Evolutionary conservation across 306 rosid genomes (phyloP).

Genomic region (Vigna angularis): DNA sequence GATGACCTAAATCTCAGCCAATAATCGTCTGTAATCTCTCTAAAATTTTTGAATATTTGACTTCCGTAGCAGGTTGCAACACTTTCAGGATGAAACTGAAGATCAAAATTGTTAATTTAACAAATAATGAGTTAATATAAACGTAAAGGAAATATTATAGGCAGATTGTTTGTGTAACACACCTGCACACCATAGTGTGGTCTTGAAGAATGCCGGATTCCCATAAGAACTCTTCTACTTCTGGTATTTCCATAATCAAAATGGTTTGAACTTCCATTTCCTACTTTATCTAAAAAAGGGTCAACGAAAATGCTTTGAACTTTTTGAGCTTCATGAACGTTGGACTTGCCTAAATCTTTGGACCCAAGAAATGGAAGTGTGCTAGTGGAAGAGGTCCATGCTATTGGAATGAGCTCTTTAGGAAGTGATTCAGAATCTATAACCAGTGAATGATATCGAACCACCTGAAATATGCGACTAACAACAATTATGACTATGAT

Average conservation of each 20-base stretch:
- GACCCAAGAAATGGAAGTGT: constrained; percentile 66
- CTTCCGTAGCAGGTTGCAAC: constrained; percentile 88
- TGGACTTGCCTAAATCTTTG: constrained; percentile 49
- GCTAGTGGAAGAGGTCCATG: constrained; percentile 81
- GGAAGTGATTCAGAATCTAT: constrained; percentile 89
- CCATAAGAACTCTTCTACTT: constrained; percentile 78
- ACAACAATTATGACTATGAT: constrained; percentile 29
- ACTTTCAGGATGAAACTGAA: constrained; percentile 99
- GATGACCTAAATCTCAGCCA: constrained; percentile 71
- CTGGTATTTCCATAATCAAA: constrained; percentile 42
- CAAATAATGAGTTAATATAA: constrained; percentile 35
- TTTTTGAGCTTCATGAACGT: constrained; percentile 49
- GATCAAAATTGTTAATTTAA: constrained; percentile 51
- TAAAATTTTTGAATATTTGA: constrained; percentile 85
- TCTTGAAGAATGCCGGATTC: constrained; percentile 83
- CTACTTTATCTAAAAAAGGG: constrained; percentile 45
- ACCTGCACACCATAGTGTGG: constrained; percentile 99
- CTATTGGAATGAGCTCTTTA: constrained; percentile 87
- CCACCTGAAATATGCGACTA: constrained; percentile 75
- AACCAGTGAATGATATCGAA: constrained; percentile 96
- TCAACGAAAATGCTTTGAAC: constrained; percentile 44
- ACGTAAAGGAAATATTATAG: constrained; percentile 39
- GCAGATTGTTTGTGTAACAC: constrained; percentile 33
- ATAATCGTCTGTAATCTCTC: constrained; percentile 80
- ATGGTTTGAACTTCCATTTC: constrained; percentile 48